phyloP scores from a whole-genome alignment of 805 yeast species.

The Yarrowia keelungensis region DNA sequence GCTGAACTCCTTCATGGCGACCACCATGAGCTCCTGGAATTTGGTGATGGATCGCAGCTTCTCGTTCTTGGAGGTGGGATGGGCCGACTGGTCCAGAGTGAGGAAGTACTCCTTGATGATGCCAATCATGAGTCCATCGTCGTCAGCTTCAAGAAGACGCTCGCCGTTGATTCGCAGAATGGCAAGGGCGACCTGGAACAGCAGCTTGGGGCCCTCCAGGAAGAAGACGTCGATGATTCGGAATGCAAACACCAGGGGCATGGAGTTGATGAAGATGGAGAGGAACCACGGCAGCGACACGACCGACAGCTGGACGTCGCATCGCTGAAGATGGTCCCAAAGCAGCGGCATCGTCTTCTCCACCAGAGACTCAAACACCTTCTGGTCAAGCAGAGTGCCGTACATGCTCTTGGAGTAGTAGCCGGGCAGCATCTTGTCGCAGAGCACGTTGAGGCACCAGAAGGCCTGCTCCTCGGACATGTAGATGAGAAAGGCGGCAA shows the following conservation, averaged over 20 bases:
- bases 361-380: constrained; percentile 88
- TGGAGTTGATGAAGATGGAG: constrained; percentile 84
- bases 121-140: constrained; percentile 90
- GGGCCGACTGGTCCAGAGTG: constrained; percentile 77
- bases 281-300: constrained; percentile 97
- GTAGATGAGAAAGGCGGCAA: constrained; percentile 58
- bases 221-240: constrained; percentile 90
- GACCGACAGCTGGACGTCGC: constrained; percentile 90
- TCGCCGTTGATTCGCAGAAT: constrained; percentile 89
- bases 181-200: constrained; percentile 93
- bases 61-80: constrained; percentile 70
- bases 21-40: constrained; percentile 88
- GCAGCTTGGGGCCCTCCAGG: constrained; percentile 83
- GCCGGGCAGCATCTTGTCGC: constrained; percentile 90
- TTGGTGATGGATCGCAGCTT: constrained; percentile 73
- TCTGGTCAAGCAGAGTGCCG: constrained; percentile 92
- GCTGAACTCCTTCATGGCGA: constrained; percentile 89
- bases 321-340: constrained; percentile 77
- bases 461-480: constrained; percentile 98
- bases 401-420: constrained; percentile 97
- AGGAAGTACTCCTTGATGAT: constrained; percentile 83
- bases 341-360: constrained; percentile 87
- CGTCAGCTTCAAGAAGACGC: constrained; percentile 75
- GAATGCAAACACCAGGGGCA: constrained; percentile 94
- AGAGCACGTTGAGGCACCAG: constrained; percentile 83